Percentiles rank a stretch among this genome's conserved stretches.
Conservation (phyloP, 2,329 filamentous ascomycete genomes). For the Aureobasidium sp. region DNA sequence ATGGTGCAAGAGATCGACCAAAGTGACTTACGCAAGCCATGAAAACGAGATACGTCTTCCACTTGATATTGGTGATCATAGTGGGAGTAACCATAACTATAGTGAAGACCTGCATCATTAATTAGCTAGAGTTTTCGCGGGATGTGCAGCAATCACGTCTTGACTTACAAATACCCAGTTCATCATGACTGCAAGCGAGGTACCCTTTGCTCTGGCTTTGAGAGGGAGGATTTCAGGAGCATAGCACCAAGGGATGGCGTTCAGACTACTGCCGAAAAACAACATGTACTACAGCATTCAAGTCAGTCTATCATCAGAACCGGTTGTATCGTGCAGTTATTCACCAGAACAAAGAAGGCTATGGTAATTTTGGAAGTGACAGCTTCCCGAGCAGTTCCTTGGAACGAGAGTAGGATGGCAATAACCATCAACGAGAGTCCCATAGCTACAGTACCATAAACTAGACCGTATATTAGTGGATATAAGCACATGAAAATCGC, state of each 20-base stretch:
- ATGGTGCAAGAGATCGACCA: conserved; percentile 51
- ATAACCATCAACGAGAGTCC: conserved; percentile 40
- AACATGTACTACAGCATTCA: too few species aligned
- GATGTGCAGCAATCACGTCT: too few species aligned
- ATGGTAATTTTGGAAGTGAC: conserved; percentile 48
- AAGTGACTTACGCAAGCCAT: conserved; percentile 50
- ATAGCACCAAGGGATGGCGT: conserved; percentile 58
- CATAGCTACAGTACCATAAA: conserved; percentile 28
- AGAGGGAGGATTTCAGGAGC: conserved; percentile 58
- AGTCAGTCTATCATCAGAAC: too few species aligned
- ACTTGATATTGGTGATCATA: conserved; percentile 50
- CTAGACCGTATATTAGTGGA: too few species aligned
- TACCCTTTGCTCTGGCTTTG: conserved; percentile 56
- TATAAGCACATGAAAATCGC: too few species aligned
- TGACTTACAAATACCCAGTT: conserved; percentile 55
- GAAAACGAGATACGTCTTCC: conserved; percentile 61
- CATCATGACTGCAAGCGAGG: conserved; percentile 53
- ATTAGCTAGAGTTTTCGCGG: too few species aligned
- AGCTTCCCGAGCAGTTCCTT: conserved; percentile 38
- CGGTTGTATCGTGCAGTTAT: conserved; percentile 21
- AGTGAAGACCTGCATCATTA: conserved; percentile 49
- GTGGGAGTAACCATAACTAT: conserved; percentile 60
- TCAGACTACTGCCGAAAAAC: conserved; percentile 49
- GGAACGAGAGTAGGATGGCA: conserved; percentile 44
- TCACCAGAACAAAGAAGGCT: conserved; percentile 52